Conservation (phyloP, 1,139 yeast species). For the Kodamaea suecica region DNA sequence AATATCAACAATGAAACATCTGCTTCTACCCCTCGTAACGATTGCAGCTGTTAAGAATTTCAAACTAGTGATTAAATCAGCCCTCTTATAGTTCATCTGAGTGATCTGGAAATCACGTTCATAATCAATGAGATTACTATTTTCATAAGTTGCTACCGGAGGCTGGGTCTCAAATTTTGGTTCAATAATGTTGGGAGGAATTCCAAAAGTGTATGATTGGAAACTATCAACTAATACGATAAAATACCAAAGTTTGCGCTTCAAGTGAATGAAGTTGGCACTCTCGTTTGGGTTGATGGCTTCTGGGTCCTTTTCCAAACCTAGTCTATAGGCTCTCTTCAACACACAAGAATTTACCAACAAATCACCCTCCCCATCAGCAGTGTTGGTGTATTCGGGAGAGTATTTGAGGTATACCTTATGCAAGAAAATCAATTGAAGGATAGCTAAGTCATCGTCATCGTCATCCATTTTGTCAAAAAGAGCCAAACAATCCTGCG, state of each 20-base stretch:
- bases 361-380: slow-evolving; percentile 17
- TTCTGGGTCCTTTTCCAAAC: slow-evolving; percentile 15
- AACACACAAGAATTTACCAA: slow-evolving; percentile 13
- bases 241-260: slow-evolving; percentile 18
- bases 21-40: slow-evolving; percentile 4
- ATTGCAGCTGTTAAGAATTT: slow-evolving; percentile 4
- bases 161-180: slow-evolving; percentile 1
- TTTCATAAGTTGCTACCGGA: slow-evolving; percentile 5
- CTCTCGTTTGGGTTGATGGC: slow-evolving; percentile 13
- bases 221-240: slow-evolving; percentile 14
- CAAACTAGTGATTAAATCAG: slow-evolving; percentile 5
- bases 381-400: slow-evolving; percentile 18
- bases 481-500: slow-evolving; percentile 25
- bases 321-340: slow-evolving; percentile 15
- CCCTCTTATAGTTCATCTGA: slow-evolving; percentile 4
- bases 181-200: slow-evolving; percentile 8
- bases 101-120: slow-evolving; percentile 10
- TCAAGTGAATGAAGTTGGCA: slow-evolving; percentile 13
- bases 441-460: slow-evolving; percentile 8
- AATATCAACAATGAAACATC: slow-evolving; percentile 6
- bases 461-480: slow-evolving; percentile 3
- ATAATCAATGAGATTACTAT: slow-evolving; percentile 10
- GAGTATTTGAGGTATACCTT: slow-evolving; percentile 15
- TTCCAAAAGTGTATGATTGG: slow-evolving; percentile 14
- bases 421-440: slow-evolving; percentile 17